Evolutionary conservation across 2,329 filamentous ascomycete species (phyloP).

Genomic region (Aspergillus amoenus): DNA sequence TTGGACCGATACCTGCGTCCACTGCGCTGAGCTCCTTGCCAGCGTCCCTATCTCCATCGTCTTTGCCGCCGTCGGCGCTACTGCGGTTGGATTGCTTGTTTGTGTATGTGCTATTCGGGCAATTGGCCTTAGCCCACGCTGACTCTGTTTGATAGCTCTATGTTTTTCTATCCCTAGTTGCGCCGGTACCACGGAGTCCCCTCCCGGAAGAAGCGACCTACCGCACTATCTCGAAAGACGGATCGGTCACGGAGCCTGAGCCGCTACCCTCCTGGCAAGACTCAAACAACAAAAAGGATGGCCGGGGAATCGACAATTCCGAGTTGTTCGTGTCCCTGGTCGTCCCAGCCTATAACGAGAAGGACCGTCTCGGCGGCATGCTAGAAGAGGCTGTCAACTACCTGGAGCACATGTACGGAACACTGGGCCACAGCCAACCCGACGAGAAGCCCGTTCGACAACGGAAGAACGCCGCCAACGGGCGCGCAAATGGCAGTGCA

Average conservation of each 20-base stretch:
- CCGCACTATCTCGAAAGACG: slow-evolving; percentile 69
- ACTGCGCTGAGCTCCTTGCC: slow-evolving; percentile 31
- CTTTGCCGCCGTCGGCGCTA: slow-evolving; percentile 28
- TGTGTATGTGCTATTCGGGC: slow-evolving; percentile 29
- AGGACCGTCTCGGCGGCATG: slow-evolving; percentile 77
- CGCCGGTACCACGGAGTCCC: slow-evolving; percentile 74
- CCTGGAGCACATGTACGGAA: slow-evolving; percentile 74
- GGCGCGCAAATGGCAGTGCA: slow-evolving; percentile 30
- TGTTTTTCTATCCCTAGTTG: slow-evolving; percentile 68
- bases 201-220: slow-evolving; percentile 81
- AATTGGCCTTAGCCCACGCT: neutral
- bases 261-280: slow-evolving; percentile 86
- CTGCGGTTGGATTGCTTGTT: slow-evolving; percentile 31
- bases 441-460: slow-evolving; percentile 22
- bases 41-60: slow-evolving; percentile 31
- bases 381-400: slow-evolving; percentile 88
- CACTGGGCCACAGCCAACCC: slow-evolving; percentile 25
- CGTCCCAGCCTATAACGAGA: slow-evolving; percentile 94
- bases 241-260: slow-evolving; percentile 54
- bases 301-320: slow-evolving; percentile 65
- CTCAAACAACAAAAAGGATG: slow-evolving; percentile 63
- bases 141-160: slow-evolving; percentile 54
- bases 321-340: slow-evolving; percentile 88
- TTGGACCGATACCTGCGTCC: slow-evolving; percentile 31
- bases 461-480: slow-evolving; percentile 27